Percentiles rank a stretch among this genome's conserved stretches.
These are phyloP conservation scores for Pulveroboletus sp. DNA, from an alignment of 768 basidiomycete species.

Conservation along the genomic window DNA sequence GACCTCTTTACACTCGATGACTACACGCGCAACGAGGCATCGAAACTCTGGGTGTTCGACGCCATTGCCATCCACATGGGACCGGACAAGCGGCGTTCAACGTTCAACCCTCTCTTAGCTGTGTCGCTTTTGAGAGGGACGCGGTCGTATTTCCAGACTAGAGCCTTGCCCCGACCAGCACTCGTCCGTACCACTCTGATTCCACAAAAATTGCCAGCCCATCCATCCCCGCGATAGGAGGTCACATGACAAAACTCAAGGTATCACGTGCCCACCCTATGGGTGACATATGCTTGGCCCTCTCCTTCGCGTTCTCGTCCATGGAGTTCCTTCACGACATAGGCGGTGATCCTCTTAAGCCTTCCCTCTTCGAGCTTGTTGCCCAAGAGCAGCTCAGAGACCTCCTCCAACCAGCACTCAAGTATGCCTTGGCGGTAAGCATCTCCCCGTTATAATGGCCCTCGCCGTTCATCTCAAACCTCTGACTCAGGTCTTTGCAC, in stretches of 20 bases:
- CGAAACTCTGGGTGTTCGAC: too few relatives aligned
- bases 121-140: neutral
- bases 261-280: constrained; percentile 16
- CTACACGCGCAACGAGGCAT: neutral
- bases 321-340: constrained; percentile 86
- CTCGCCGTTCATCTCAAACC: neutral
- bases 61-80: too few relatives aligned
- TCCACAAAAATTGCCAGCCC: neutral
- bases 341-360: constrained; percentile 68
- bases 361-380: constrained; percentile 85
- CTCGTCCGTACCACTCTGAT: neutral
- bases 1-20: neutral
- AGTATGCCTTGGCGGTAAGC: constrained; percentile 87
- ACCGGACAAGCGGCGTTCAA: too few relatives aligned
- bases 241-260: constrained; percentile 28
- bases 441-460: neutral
- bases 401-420: constrained; percentile 88
- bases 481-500: constrained; percentile 78
- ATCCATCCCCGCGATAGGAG: neutral
- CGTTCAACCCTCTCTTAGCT: too few relatives aligned
- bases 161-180: neutral
- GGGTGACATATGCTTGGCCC: too few relatives aligned
- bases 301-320: neutral
- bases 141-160: too few relatives aligned
- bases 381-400: constrained; percentile 92